These are phyloP conservation scores for Patellaria atrata DNA, from an alignment of 495 filamentous ascomycete species.

Conservation along the genomic window DNA sequence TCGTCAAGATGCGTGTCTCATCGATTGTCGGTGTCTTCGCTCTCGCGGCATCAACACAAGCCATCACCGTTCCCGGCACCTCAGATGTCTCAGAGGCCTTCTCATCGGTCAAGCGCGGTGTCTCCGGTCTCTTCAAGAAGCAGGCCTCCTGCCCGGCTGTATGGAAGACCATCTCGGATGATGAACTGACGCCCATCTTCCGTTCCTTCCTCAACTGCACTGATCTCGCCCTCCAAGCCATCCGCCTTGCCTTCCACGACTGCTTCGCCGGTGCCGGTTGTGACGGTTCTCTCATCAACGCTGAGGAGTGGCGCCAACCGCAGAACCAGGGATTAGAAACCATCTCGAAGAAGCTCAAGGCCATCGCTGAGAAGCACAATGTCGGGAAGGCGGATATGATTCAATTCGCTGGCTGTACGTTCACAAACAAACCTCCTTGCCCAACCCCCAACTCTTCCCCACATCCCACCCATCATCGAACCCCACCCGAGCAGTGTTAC, in stretches of 20 bases:
- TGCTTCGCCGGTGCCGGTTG: slow-evolving; percentile 19
- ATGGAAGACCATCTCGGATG: slow-evolving; percentile 12
- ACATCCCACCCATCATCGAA: neutral
- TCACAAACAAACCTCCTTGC: neutral
- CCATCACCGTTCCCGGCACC: too few relatives aligned
- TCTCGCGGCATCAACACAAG: too few relatives aligned
- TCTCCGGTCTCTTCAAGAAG: too few relatives aligned
- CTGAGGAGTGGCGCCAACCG: slow-evolving; percentile 12
- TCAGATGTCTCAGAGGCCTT: too few relatives aligned
- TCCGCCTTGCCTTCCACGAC: slow-evolving; percentile 21
- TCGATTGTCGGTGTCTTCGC: too few relatives aligned
- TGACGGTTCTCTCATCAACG: slow-evolving; percentile 21
- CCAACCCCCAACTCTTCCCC: neutral
- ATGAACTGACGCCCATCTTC: slow-evolving; percentile 15
- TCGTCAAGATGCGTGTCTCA: too few relatives aligned
- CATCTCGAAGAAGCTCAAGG: slow-evolving; percentile 7
- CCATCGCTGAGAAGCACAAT: slow-evolving; percentile 7
- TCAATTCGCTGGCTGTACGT: slow-evolving; percentile 20
- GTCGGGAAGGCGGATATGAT: slow-evolving; percentile 21
- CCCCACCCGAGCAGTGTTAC: too few relatives aligned
- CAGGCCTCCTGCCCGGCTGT: slow-evolving; percentile 13
- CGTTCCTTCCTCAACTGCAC: slow-evolving; percentile 16
- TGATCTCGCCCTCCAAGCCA: slow-evolving; percentile 14
- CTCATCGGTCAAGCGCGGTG: too few relatives aligned
- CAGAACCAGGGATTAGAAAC: slow-evolving; percentile 14